Percentiles rank a stretch among this genome's conserved stretches.
These are phyloP conservation scores for Mycosphaerella sp. DNA, from an alignment of 2,329 filamentous ascomycete genomes.

Conservation along the genomic window DNA sequence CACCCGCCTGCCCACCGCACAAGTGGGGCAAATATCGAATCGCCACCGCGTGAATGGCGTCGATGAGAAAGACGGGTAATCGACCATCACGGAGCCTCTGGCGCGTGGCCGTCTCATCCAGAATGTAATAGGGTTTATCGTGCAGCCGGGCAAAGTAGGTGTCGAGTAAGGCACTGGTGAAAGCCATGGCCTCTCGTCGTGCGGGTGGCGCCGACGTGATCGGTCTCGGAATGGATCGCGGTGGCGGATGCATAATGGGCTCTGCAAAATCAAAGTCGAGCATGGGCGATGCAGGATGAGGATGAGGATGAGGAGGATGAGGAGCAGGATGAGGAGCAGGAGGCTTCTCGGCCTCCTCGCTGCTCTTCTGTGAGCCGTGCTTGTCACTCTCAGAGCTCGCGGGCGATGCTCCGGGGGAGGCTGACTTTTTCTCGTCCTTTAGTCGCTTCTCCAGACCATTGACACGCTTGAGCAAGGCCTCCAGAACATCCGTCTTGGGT, in stretches of 20 bases:
- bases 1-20: slow-evolving; percentile 58
- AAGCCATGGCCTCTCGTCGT: slow-evolving; percentile 16
- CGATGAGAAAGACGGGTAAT: slow-evolving; percentile 47
- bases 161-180: slow-evolving; percentile 47
- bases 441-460: slow-evolving; percentile 77
- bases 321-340: background rate
- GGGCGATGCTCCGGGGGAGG: slow-evolving; percentile 27
- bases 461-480: slow-evolving; percentile 75
- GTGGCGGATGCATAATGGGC: background rate
- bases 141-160: slow-evolving; percentile 75
- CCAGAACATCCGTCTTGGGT: slow-evolving; percentile 82
- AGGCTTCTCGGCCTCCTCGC: slow-evolving; percentile 6
- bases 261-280: slow-evolving; percentile 8
- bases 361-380: slow-evolving; percentile 1
- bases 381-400: slow-evolving; percentile 7
- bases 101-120: slow-evolving; percentile 69
- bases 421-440: slow-evolving; percentile 50
- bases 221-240: slow-evolving; percentile 4
- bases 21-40: slow-evolving; percentile 62
- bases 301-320: too few relatives aligned
- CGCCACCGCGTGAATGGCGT: slow-evolving; percentile 48
- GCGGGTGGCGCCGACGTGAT: slow-evolving; percentile 10
- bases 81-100: slow-evolving; percentile 65
- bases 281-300: background rate
- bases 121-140: slow-evolving; percentile 72